Evolutionary conservation across 306 rosid genomes (phyloP).

Genomic region (Glycine tomentella): DNA sequence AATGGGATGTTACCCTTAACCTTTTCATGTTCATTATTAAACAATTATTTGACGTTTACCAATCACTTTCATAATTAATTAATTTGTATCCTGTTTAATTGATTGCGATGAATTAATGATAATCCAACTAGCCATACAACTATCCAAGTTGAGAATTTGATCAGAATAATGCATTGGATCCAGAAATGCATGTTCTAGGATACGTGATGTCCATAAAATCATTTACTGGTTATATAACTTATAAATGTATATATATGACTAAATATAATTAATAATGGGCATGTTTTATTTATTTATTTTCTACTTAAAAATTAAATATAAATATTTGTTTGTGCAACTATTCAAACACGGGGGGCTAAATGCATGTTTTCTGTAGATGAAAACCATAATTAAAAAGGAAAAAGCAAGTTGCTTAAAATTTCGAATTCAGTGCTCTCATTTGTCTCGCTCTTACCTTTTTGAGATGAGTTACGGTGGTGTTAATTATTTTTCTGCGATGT

Average conservation of each 20-base stretch:
- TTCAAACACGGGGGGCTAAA: background rate
- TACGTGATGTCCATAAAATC: background rate
- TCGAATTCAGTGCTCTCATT: background rate
- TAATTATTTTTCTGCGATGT: background rate
- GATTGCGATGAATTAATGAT: background rate
- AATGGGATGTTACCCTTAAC: background rate
- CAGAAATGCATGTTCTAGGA: background rate
- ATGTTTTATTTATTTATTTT: slow-evolving; percentile 1
- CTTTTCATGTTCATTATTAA: slow-evolving; percentile 7
- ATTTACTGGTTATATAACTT: background rate
- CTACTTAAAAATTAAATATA: background rate
- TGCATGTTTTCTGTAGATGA: background rate
- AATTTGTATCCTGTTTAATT: slow-evolving; percentile 28
- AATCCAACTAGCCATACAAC: background rate
- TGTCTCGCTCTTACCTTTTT: background rate
- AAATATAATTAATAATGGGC: background rate
- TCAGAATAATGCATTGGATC: background rate
- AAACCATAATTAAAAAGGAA: background rate
- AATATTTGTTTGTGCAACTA: background rate
- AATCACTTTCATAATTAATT: background rate
- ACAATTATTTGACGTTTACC: background rate
- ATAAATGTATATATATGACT: background rate
- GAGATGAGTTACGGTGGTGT: background rate
- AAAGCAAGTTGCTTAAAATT: background rate
- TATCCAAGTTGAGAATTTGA: background rate